phyloP scores from a whole-genome alignment of 2,329 filamentous ascomycete species.

The Fusarium liriodendri region DNA sequence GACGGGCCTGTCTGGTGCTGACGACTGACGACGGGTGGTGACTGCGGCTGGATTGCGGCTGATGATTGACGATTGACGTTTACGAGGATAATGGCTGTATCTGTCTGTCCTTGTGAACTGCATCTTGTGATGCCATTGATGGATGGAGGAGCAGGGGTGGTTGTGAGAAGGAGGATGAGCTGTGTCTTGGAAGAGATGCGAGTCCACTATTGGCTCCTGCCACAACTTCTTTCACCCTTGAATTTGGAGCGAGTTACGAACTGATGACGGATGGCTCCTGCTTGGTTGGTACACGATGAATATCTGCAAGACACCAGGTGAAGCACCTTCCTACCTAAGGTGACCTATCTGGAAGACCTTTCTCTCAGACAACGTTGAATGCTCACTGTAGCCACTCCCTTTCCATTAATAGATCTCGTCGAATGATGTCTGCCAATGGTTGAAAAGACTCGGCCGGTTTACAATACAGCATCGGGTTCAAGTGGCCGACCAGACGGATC shows the following conservation, averaged over 20 bases:
- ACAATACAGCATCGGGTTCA: neutral
- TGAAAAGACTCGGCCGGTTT: slow-evolving; percentile 6
- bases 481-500: neutral
- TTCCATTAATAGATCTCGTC: neutral
- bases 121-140: slow-evolving; percentile 1
- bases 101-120: slow-evolving; percentile 6
- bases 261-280: neutral
- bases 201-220: slow-evolving; percentile 24
- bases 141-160: slow-evolving; percentile 11
- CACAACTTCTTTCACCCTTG: slow-evolving; percentile 19
- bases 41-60: slow-evolving; percentile 6
- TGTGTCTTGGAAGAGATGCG: slow-evolving; percentile 7
- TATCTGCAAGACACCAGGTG: neutral
- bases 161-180: neutral
- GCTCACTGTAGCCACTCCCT: neutral
- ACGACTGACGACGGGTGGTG: slow-evolving; percentile 28
- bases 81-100: slow-evolving; percentile 27
- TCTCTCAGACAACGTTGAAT: neutral
- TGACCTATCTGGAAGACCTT: neutral
- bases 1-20: slow-evolving; percentile 32
- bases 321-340: neutral
- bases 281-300: neutral
- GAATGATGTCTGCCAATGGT: slow-evolving; percentile 22
- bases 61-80: slow-evolving; percentile 6
- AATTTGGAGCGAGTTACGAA: slow-evolving; percentile 14